Percentiles rank a stretch among this genome's conserved stretches.
These are phyloP conservation scores for Cicer arietinum DNA, from an alignment of 306 rosid species.

Conservation along the genomic window DNA sequence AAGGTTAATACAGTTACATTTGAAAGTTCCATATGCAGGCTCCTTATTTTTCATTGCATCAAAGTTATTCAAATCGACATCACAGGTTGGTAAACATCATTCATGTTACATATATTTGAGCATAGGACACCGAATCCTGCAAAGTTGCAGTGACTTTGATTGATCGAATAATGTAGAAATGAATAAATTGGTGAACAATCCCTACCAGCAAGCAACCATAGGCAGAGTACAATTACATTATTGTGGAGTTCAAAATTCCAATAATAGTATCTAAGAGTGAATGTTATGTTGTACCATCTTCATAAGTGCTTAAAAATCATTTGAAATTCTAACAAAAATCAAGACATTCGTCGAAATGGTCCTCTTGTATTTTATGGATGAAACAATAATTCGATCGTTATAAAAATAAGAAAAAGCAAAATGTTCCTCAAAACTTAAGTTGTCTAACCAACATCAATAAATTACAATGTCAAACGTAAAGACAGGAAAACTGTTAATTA, in stretches of 20 bases:
- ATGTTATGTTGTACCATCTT: too few species aligned
- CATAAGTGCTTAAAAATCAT: too few species aligned
- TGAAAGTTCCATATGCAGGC: constrained; percentile 58
- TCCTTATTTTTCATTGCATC: constrained; percentile 92
- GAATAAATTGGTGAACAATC: neutral
- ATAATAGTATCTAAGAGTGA: neutral
- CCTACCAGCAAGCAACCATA: neutral
- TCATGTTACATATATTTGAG: neutral
- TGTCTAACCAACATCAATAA: too few species aligned
- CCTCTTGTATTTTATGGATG: too few species aligned
- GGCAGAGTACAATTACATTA: neutral
- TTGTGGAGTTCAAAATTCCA: neutral
- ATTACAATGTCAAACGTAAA: too few species aligned
- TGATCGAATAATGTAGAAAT: neutral
- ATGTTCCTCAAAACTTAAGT: too few species aligned
- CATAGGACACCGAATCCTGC: neutral
- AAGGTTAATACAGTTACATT: constrained; percentile 28
- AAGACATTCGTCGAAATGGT: too few species aligned
- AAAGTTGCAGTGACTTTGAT: constrained; percentile 3
- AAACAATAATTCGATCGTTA: too few species aligned
- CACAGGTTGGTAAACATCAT: constrained; percentile 64
- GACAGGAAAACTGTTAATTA: too few species aligned
- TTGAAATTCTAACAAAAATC: too few species aligned
- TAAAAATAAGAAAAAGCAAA: too few species aligned
- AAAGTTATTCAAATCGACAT: constrained; percentile 76